phyloP scores from a whole-genome alignment of 345 rosid species.

The Murraya paniculata region DNA sequence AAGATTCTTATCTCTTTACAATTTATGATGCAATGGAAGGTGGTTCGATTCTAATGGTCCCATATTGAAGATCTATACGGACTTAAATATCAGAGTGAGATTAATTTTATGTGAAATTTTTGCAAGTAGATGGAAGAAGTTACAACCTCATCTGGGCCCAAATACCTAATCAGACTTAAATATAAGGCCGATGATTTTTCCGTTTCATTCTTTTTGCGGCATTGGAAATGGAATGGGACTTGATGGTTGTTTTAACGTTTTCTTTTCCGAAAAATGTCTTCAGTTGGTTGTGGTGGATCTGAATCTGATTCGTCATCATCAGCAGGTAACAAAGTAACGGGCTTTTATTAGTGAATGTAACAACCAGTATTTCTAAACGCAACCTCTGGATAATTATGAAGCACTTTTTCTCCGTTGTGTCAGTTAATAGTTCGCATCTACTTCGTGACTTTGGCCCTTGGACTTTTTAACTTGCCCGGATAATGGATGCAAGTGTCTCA shows the following conservation, averaged over 20 bases:
- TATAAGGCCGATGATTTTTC: neutral
- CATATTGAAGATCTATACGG: neutral
- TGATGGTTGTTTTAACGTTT: neutral
- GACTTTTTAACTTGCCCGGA: no score
- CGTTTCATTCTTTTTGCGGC: neutral
- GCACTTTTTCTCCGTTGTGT: neutral
- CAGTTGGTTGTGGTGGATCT: neutral
- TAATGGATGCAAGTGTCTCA: no score
- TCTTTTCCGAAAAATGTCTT: no score
- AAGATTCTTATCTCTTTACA: neutral
- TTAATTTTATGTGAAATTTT: no score
- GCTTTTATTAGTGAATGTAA: neutral
- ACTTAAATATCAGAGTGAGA: neutral
- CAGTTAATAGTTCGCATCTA: neutral
- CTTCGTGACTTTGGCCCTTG: neutral
- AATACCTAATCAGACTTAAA: no score
- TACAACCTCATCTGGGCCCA: neutral
- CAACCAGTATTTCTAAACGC: neutral
- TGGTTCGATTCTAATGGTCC: neutral
- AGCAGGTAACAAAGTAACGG: no score
- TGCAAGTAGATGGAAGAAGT: no score
- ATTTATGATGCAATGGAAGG: neutral
- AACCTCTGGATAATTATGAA: neutral
- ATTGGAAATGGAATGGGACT: neutral
- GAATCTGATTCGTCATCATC: neutral